These are phyloP conservation scores for Elsinoe necatrix DNA, from an alignment of 2,329 filamentous ascomycete species.

Conservation along the genomic window DNA sequence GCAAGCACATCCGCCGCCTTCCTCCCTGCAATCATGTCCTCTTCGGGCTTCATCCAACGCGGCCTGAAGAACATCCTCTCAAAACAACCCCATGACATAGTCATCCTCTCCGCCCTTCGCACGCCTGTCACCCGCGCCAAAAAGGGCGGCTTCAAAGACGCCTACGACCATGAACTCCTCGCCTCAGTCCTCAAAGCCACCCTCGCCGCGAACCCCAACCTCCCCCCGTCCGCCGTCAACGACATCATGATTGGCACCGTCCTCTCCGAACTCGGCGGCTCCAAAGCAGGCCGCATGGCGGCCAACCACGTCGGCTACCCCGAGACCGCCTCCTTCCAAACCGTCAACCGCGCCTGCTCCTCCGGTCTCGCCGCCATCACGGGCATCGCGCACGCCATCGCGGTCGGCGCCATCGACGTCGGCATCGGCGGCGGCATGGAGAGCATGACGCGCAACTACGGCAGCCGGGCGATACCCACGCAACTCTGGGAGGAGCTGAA, in stretches of 20 bases:
- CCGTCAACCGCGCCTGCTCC: constrained; percentile 79
- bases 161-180: constrained; percentile 85
- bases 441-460: constrained; percentile 93
- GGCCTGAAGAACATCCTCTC: constrained; percentile 68
- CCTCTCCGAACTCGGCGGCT: constrained; percentile 80
- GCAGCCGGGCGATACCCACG: constrained; percentile 70
- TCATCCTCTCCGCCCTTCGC: constrained; percentile 83
- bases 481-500: constrained; percentile 68
- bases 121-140: constrained; percentile 78
- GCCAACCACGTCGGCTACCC: constrained; percentile 75
- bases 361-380: constrained; percentile 72
- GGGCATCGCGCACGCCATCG: constrained; percentile 63
- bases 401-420: constrained; percentile 59
- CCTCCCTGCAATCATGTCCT: not conserved
- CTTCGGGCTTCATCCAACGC: constrained; percentile 18
- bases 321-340: constrained; percentile 66
- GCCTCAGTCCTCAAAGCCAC: constrained; percentile 59
- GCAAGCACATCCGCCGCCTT: not conserved
- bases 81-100: constrained; percentile 72
- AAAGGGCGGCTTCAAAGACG: constrained; percentile 75
- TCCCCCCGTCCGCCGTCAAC: constrained; percentile 61
- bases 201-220: constrained; percentile 60
- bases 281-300: constrained; percentile 85
- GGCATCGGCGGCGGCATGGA: constrained; percentile 89
- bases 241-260: constrained; percentile 85